phyloP scores from a whole-genome alignment of 768 basidiomycete genomes.

The Terana coerulea region DNA sequence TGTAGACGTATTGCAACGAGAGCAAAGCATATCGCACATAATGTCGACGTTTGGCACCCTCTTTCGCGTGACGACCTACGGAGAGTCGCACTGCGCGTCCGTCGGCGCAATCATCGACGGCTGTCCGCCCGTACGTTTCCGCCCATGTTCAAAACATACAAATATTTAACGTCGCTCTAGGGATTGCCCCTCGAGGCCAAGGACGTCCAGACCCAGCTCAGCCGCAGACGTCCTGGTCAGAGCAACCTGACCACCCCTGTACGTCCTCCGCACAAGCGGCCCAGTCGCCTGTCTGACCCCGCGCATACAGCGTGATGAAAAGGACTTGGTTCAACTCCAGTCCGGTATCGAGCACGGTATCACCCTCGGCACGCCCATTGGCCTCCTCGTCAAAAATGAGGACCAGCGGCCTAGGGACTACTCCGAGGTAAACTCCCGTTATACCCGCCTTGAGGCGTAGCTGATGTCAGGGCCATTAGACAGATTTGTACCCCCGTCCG shows the following conservation, averaged over 20 bases:
- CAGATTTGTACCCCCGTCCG: conserved; percentile 94
- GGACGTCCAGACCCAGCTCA: conserved; percentile 91
- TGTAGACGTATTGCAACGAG: not conserved
- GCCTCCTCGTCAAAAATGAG: conserved; percentile 94
- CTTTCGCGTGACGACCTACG: conserved; percentile 95
- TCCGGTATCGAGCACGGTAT: conserved; percentile 92
- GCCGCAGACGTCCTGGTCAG: conserved; percentile 90
- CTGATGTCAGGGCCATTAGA: no score
- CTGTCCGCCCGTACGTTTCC: conserved; percentile 80
- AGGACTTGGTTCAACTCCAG: conserved; percentile 90
- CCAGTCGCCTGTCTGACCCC: not conserved
- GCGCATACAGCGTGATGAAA: conserved; percentile 54
- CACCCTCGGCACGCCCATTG: conserved; percentile 96
- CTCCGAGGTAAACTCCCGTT: conserved; percentile 48
- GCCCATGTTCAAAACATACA: not conserved
- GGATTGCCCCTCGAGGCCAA: conserved; percentile 74
- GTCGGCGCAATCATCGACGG: conserved; percentile 98
- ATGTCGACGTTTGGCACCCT: conserved; percentile 95
- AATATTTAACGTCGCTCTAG: conserved; percentile 45
- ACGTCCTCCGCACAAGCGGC: conserved; percentile 27
- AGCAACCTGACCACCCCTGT: conserved; percentile 96
- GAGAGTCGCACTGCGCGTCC: conserved; percentile 95
- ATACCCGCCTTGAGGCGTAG: not conserved
- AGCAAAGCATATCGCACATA: not conserved
- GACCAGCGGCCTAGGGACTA: conserved; percentile 99